Evolutionary conservation across 805 yeast genomes (phyloP), one percentile per base, ranked within the genome.

Genomic region (Candida glaebosa): DNA sequence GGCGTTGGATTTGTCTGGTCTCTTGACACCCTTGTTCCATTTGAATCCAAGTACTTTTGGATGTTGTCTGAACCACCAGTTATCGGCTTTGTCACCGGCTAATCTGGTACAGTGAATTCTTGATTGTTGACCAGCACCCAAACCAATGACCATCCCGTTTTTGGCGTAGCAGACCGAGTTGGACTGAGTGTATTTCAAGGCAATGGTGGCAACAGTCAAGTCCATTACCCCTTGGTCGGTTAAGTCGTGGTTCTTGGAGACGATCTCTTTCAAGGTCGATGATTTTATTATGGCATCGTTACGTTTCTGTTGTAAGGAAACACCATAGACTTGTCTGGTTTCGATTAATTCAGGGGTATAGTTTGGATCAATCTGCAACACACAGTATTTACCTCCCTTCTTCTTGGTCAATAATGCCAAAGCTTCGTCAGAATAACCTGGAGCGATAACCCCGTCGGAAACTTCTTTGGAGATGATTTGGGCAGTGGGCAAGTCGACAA

Each of bases 1-100:
- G 42, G 97, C 99, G 63, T 93, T 93, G 39, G 96, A 85, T 79
- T 93, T 93, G 65, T 93, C 99, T 49, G 98, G 97, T 74, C 96
- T 87, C 80, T 93, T 93, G 53, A 85, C 85, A 60, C 98, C 98
- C 74, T 88, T 88, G 49, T 96, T 95, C 98, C 98, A 93, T 72
- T 91, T 79, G 80, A 93, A 85, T 18, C 72, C 93, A 45, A 93
- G 72, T 6, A 93, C 98, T 63, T 75, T 81, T 53, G 98, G 98
- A 70, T 93, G 99, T 69, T 93, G 98, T 76, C 99, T 85, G 61
- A 93, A 79, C 99, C 99, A 93, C 98, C 98, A 93, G 79, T 90
- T 90, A 68, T 93, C 97, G 52, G 98, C 96, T 77, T 93, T 93
- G 61, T 93, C 99, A 65, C 99, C 99, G 39, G 99, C 99, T 55